Evolutionary conservation across 2,329 filamentous ascomycete species (phyloP).

Genomic region (Periconia macrospinosa): DNA sequence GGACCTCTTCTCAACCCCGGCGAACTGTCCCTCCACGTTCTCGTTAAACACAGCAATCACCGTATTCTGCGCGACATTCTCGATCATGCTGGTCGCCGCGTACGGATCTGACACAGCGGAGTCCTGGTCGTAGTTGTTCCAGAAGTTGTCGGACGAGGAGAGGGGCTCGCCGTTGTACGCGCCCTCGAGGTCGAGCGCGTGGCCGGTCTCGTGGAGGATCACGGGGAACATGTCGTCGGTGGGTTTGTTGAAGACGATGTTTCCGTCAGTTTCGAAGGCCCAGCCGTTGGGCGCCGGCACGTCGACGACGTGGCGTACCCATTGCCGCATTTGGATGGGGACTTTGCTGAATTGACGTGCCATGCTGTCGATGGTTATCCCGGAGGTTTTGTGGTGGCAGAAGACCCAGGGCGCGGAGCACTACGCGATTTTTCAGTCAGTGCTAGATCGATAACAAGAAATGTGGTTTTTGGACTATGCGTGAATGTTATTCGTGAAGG

Average conservation of each 20-base stretch:
- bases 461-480: no score
- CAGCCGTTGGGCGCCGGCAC: slow-evolving; percentile 1
- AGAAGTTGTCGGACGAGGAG: slow-evolving; percentile 11
- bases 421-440: neutral
- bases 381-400: slow-evolving; percentile 9
- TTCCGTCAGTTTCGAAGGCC: slow-evolving; percentile 6
- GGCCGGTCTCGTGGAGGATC: slow-evolving; percentile 20
- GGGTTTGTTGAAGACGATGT: slow-evolving; percentile 4
- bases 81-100: slow-evolving; percentile 10
- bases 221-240: slow-evolving; percentile 9
- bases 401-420: slow-evolving; percentile 8
- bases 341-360: slow-evolving; percentile 7
- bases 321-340: slow-evolving; percentile 9
- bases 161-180: slow-evolving; percentile 11
- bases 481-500: no score
- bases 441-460: neutral
- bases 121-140: slow-evolving; percentile 13
- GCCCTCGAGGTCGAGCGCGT: slow-evolving; percentile 15
- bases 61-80: slow-evolving; percentile 20
- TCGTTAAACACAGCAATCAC: slow-evolving; percentile 17
- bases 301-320: slow-evolving; percentile 7
- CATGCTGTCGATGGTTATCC: slow-evolving; percentile 6
- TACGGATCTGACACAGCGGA: slow-evolving; percentile 16
- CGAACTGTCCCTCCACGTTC: slow-evolving; percentile 14
- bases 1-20: slow-evolving; percentile 7